A percentile compares a stretch with the other conserved stretches of the same genome.
phyloP scores from a whole-genome alignment of 1,284 basidiomycete genomes.

The Erythrobasidium hasegawianum region DNA sequence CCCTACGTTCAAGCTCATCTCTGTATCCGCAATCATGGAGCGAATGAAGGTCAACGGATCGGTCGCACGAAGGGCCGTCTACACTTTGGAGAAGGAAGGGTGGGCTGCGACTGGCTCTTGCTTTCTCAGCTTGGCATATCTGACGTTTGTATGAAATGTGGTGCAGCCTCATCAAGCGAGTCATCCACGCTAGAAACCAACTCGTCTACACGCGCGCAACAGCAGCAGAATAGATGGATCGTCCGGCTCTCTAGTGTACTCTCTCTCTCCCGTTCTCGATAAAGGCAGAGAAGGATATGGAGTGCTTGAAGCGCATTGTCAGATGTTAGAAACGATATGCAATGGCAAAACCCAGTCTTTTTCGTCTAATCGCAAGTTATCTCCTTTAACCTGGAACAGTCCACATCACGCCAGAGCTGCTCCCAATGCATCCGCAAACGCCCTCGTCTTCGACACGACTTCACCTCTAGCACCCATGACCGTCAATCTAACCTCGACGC shows the following conservation, averaged over 20 bases:
- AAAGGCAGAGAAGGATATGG: too few species aligned
- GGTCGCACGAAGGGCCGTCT: conserved; percentile 88
- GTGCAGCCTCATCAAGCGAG: conserved; percentile 75
- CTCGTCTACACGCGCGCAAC: conserved; percentile 52
- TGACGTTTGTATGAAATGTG: neutral
- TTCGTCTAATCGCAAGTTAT: too few species aligned
- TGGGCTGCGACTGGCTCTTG: neutral
- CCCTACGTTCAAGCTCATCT: conserved; percentile 99
- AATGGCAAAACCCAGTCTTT: too few species aligned
- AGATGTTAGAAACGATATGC: too few species aligned
- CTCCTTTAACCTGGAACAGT: neutral
- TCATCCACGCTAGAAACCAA: conserved; percentile 93
- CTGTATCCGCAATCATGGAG: conserved; percentile 87
- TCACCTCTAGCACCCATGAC: conserved; percentile 84
- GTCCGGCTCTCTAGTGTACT: neutral
- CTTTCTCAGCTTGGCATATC: neutral
- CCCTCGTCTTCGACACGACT: conserved; percentile 59
- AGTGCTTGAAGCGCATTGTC: too few species aligned
- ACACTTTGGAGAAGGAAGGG: conserved; percentile 90
- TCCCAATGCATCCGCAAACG: conserved; percentile 58
- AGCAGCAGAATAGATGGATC: conserved; percentile 34
- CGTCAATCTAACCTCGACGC: conserved; percentile 60
- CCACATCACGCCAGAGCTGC: conserved; percentile 48
- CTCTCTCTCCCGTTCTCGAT: conserved; percentile 3
- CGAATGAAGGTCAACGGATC: conserved; percentile 94